phyloP scores from a whole-genome alignment of 169 alveolate genomes.

The Plasmodium inui region DNA sequence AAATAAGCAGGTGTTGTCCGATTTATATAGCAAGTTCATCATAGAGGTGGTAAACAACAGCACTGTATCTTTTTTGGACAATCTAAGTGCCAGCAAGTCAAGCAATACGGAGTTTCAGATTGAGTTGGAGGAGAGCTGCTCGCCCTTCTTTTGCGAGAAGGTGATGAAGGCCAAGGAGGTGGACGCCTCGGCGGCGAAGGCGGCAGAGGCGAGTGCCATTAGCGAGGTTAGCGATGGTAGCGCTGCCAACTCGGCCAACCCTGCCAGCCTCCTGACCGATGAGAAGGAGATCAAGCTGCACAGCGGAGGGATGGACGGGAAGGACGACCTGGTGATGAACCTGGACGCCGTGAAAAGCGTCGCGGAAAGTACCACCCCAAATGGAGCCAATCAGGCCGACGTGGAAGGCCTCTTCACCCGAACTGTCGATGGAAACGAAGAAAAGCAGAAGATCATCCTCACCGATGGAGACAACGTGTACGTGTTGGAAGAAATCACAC shows the following conservation, averaged over 20 bases:
- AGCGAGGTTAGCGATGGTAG: not conserved
- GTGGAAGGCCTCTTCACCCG: not conserved
- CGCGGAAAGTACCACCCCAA: not conserved
- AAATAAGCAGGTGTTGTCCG: constrained; percentile 17
- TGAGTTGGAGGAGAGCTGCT: constrained; percentile 53
- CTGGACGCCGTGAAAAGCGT: not conserved
- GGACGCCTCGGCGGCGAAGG: not conserved
- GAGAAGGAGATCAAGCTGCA: constrained; percentile 25
- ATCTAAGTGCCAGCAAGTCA: not conserved
- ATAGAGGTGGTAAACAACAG: constrained; percentile 29
- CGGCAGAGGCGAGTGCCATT: not conserved
- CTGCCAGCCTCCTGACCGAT: not conserved
- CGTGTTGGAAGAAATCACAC: constrained; percentile 36
- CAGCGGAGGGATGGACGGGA: not conserved
- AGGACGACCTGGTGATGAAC: not conserved
- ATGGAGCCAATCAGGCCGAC: not conserved
- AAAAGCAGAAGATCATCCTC: constrained; percentile 31
- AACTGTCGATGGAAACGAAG: constrained; percentile 2
- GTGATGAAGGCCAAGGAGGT: constrained; percentile 59
- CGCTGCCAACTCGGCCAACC: not conserved
- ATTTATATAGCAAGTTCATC: constrained; percentile 13
- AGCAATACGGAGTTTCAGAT: constrained; percentile 30
- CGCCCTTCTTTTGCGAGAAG: constrained; percentile 64
- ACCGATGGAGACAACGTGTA: constrained; percentile 57
- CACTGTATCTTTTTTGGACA: constrained; percentile 23